Percentiles rank a stretch among this genome's conserved stretches.
Evolutionary conservation across 129 eudicot species (phyloP).

Genomic region (Lonicera japonica): DNA sequence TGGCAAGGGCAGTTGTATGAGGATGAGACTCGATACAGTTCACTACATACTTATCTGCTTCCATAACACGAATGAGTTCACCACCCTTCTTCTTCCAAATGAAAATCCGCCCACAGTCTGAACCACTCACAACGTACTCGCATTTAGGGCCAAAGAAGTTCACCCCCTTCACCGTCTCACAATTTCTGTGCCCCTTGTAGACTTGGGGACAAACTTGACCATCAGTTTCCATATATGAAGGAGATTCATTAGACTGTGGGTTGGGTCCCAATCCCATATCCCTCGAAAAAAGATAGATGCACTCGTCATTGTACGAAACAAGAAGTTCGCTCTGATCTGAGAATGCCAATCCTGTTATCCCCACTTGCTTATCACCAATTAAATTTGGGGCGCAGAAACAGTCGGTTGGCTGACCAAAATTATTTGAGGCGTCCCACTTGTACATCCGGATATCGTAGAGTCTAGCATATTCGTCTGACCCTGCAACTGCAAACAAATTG

Average conservation of each 20-base stretch:
- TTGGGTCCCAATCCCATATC: constrained; percentile 63
- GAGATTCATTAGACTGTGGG: constrained; percentile 25
- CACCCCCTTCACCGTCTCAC: constrained; percentile 66
- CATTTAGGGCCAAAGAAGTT: constrained; percentile 70
- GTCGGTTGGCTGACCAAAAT: constrained; percentile 56
- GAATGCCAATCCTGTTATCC: constrained; percentile 72
- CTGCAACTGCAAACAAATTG: constrained; percentile 61
- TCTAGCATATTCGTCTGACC: constrained; percentile 64
- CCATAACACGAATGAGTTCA: constrained; percentile 60
- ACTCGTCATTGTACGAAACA: constrained; percentile 55
- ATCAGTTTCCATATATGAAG: constrained; percentile 32
- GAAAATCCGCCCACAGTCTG: constrained; percentile 80
- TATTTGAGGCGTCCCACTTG: constrained; percentile 46
- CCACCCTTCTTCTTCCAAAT: constrained; percentile 71
- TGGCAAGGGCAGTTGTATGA: constrained; percentile 51
- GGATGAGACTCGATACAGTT: constrained; percentile 76
- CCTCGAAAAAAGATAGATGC: constrained; percentile 55
- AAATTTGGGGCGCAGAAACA: constrained; percentile 63
- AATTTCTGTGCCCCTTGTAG: constrained; percentile 60
- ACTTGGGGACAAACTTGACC: constrained; percentile 39
- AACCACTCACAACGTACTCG: constrained; percentile 75
- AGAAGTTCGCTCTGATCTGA: constrained; percentile 72
- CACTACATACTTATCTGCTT: constrained; percentile 64
- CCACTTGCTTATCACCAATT: constrained; percentile 47
- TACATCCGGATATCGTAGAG: constrained; percentile 62